Evolutionary conservation across 331 rosid species (phyloP).

Genomic region (Arachis monticola): DNA sequence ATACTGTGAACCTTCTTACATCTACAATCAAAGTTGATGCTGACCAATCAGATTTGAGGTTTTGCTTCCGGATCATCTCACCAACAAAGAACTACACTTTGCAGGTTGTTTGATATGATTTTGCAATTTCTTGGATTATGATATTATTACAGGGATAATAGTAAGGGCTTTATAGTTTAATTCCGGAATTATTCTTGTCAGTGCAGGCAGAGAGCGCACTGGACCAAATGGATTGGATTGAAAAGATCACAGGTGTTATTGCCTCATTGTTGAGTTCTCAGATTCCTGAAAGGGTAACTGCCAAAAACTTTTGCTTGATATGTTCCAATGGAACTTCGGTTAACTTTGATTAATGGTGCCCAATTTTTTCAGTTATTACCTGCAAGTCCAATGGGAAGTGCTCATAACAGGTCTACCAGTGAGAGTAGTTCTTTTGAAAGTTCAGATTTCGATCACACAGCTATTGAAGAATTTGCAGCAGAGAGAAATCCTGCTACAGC

Average conservation of each 20-base stretch:
- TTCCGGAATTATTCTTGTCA: slow-evolving; percentile 70
- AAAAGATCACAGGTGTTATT: slow-evolving; percentile 98
- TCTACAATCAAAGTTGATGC: slow-evolving; percentile 99
- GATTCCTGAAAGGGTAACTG: slow-evolving; percentile 92
- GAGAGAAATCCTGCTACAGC: slow-evolving; percentile 68
- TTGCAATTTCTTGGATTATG: slow-evolving; percentile 16
- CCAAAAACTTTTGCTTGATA: slow-evolving; percentile 22
- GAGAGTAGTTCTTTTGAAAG: slow-evolving; percentile 99
- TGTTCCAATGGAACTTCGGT: slow-evolving; percentile 31
- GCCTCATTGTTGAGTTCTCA: slow-evolving; percentile 98
- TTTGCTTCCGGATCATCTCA: slow-evolving; percentile 99
- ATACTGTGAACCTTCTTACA: slow-evolving; percentile 96
- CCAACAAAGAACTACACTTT: slow-evolving; percentile 96
- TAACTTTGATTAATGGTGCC: slow-evolving; percentile 39
- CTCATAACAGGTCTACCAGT: slow-evolving; percentile 88
- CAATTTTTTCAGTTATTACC: slow-evolving; percentile 67
- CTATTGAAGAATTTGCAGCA: slow-evolving; percentile 71
- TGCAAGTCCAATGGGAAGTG: slow-evolving; percentile 96
- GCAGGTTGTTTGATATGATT: slow-evolving; percentile 67
- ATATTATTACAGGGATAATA: slow-evolving; percentile 22
- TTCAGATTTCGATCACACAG: slow-evolving; percentile 91
- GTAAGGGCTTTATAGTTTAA: slow-evolving; percentile 43
- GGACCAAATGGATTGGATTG: slow-evolving; percentile 99
- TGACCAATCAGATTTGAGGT: slow-evolving; percentile 96
- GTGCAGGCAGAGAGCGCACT: slow-evolving; percentile 99